Percentiles rank a stretch among this genome's conserved stretches.
Conservation (phyloP, 345 rosid species). For the Bruguiera sexangula region DNA sequence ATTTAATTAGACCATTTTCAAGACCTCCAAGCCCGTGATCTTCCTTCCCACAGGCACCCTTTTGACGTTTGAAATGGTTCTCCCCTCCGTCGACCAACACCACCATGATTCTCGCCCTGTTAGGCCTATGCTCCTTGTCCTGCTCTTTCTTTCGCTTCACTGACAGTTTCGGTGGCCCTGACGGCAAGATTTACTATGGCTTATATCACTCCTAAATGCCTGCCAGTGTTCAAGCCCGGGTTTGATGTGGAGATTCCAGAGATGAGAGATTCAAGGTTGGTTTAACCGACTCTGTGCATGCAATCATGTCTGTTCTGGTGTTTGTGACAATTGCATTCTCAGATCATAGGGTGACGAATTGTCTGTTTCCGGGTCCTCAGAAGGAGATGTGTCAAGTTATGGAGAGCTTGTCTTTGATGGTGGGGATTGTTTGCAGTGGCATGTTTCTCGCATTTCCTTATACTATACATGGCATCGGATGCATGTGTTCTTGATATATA, state of each 20-base stretch:
- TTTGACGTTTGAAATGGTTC: slow-evolving; percentile 72
- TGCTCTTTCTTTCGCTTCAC: slow-evolving; percentile 78
- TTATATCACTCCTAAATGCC: too few species aligned
- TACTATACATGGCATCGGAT: slow-evolving; percentile 60
- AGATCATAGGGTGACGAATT: slow-evolving; percentile 50
- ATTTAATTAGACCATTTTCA: slow-evolving; percentile 36
- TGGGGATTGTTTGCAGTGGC: slow-evolving; percentile 67
- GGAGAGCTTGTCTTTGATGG: slow-evolving; percentile 80
- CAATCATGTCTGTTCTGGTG: slow-evolving; percentile 68
- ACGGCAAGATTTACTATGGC: too few species aligned
- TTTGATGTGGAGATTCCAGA: too few species aligned
- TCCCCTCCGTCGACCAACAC: slow-evolving; percentile 56
- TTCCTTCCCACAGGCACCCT: slow-evolving; percentile 81
- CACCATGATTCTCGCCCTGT: slow-evolving; percentile 48
- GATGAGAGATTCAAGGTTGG: too few species aligned
- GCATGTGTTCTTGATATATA: slow-evolving; percentile 42
- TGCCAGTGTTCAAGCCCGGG: too few species aligned
- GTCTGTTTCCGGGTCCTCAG: slow-evolving; percentile 57
- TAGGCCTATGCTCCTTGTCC: slow-evolving; percentile 53
- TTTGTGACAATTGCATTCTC: slow-evolving; percentile 65
- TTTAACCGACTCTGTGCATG: slow-evolving; percentile 53
- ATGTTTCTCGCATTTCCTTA: slow-evolving; percentile 68
- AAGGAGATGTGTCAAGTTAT: slow-evolving; percentile 70
- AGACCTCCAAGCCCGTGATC: slow-evolving; percentile 61
- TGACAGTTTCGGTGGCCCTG: too few species aligned